Evolutionary conservation across 805 yeast species (phyloP).

Genomic region (Naumovozyma castellii): DNA sequence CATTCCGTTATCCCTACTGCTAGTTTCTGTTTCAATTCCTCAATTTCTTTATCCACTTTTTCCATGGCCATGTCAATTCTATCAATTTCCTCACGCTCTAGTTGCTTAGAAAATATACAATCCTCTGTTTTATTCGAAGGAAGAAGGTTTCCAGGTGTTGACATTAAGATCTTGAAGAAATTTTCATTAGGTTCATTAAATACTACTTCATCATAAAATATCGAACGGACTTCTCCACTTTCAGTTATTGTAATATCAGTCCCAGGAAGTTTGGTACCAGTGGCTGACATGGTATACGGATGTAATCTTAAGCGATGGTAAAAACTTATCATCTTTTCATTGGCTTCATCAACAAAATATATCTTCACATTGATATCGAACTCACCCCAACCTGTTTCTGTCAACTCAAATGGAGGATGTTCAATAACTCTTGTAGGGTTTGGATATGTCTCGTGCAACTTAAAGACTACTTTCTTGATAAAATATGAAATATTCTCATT

Average conservation of each 20-base stretch:
- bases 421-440: conserved; percentile 82
- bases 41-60: conserved; percentile 37
- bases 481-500: conserved; percentile 73
- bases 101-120: conserved; percentile 38
- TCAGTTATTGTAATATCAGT: conserved; percentile 16
- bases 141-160: conserved; percentile 50
- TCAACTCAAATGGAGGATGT: conserved; percentile 84
- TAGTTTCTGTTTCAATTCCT: conserved; percentile 33
- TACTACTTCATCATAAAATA: conserved; percentile 80
- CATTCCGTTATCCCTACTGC: conserved; percentile 16
- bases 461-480: conserved; percentile 85
- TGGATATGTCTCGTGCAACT: conserved; percentile 88
- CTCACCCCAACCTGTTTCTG: conserved; percentile 99
- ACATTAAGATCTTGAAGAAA: conserved; percentile 68
- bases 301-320: conserved; percentile 88
- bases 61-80: conserved; percentile 41
- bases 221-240: conserved; percentile 42
- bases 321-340: conserved; percentile 76
- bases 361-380: conserved; percentile 86
- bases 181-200: conserved; percentile 93
- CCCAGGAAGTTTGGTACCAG: conserved; percentile 5
- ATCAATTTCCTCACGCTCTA: conserved; percentile 58
- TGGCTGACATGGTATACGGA: conserved; percentile 46
- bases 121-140: conserved; percentile 33
- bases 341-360: conserved; percentile 76